Conservation (phyloP, 148 eudicot genomes). For the Diospyros kaki region DNA sequence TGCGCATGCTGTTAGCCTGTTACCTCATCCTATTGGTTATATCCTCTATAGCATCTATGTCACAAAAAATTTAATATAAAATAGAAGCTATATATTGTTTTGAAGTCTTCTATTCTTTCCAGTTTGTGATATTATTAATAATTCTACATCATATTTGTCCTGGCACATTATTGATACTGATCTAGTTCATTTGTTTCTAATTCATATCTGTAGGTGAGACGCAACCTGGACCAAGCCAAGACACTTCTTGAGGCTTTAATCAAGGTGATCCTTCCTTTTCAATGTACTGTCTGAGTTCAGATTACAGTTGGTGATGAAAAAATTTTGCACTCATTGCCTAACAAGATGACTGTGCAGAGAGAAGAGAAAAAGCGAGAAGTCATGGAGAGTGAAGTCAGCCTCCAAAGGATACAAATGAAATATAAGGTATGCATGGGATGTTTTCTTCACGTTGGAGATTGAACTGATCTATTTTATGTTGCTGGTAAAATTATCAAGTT, state of each 20-base stretch:
- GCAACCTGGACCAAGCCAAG: conserved; percentile 97
- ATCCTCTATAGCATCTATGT: too few species aligned
- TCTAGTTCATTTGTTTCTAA: neutral
- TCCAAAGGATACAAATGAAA: conserved; percentile 85
- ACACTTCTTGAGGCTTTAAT: conserved; percentile 74
- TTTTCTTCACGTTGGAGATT: conserved; percentile 1
- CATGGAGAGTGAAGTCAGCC: conserved; percentile 82
- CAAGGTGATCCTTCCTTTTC: conserved; percentile 41
- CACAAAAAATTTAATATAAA: too few species aligned
- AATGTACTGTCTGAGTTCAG: conserved; percentile 2
- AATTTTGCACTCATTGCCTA: neutral
- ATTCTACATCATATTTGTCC: neutral
- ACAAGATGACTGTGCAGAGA: conserved; percentile 50
- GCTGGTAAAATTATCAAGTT: neutral
- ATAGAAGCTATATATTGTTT: too few species aligned
- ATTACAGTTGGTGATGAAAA: neutral
- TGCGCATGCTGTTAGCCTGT: too few species aligned
- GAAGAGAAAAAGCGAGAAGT: conserved; percentile 97
- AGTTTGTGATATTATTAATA: neutral
- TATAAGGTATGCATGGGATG: conserved; percentile 62
- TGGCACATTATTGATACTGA: neutral
- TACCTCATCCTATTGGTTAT: too few species aligned
- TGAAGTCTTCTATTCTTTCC: too few species aligned
- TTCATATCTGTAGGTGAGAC: conserved; percentile 60
- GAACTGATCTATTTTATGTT: conserved; percentile 1